phyloP scores from a whole-genome alignment of 306 rosid genomes.

The Lupinus albus region DNA sequence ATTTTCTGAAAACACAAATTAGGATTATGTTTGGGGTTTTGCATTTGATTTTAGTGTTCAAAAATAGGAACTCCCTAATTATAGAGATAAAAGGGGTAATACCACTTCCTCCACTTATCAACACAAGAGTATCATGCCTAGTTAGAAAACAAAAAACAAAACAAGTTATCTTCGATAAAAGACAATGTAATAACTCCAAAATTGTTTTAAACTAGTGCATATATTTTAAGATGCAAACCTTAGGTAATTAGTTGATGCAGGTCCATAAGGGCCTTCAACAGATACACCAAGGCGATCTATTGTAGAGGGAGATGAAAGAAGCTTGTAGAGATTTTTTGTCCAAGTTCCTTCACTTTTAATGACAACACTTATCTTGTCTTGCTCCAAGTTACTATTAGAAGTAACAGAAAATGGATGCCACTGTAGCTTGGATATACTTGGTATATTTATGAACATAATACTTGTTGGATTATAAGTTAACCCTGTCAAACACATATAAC shows the following conservation, averaged over 20 bases:
- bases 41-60: slow-evolving; percentile 39
- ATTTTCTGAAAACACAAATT: slow-evolving; percentile 57
- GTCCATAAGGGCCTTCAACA: slow-evolving; percentile 86
- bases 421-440: slow-evolving; percentile 77
- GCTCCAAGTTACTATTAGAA: slow-evolving; percentile 69
- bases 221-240: slow-evolving; percentile 41
- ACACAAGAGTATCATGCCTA: slow-evolving; percentile 66
- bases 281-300: slow-evolving; percentile 53
- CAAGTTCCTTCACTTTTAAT: slow-evolving; percentile 76
- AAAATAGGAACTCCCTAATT: slow-evolving; percentile 57
- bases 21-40: slow-evolving; percentile 61
- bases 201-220: slow-evolving; percentile 9
- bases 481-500: slow-evolving; percentile 40
- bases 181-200: neutral
- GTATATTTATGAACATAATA: slow-evolving; percentile 69
- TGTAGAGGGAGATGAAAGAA: slow-evolving; percentile 59
- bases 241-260: slow-evolving; percentile 56
- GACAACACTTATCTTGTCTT: slow-evolving; percentile 61
- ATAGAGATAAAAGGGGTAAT: slow-evolving; percentile 84
- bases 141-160: neutral
- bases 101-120: slow-evolving; percentile 88
- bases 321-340: slow-evolving; percentile 62
- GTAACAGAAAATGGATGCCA: slow-evolving; percentile 90
- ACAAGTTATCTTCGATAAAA: too few species aligned
- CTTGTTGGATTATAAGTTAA: slow-evolving; percentile 73